Evolutionary conservation across 192 early-diverging fungal species (phyloP).

Genomic region (Podila clonocystis): DNA sequence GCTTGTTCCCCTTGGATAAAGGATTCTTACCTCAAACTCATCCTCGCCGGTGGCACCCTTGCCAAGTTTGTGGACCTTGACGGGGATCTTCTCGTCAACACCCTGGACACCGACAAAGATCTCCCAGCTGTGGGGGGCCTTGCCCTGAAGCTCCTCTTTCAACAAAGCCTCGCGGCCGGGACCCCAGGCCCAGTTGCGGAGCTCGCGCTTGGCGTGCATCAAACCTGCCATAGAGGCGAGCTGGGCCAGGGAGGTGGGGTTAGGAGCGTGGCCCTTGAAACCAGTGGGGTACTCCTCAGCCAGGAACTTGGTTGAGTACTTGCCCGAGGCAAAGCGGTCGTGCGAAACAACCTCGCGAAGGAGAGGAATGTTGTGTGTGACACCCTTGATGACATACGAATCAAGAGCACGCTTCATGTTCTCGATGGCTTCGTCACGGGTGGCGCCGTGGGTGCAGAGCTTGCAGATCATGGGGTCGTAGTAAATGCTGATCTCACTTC

Average conservation of each 20-base stretch:
- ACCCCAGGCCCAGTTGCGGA: slow-evolving; percentile 68
- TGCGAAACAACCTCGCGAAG: slow-evolving; percentile 86
- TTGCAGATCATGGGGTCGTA: slow-evolving; percentile 98
- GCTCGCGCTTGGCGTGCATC: slow-evolving; percentile 74
- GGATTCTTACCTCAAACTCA: slow-evolving; percentile 52
- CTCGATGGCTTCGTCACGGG: slow-evolving; percentile 78
- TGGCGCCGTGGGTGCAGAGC: slow-evolving; percentile 84
- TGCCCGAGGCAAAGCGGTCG: slow-evolving; percentile 76
- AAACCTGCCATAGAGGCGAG: slow-evolving; percentile 74
- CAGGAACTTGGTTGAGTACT: slow-evolving; percentile 87
- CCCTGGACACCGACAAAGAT: slow-evolving; percentile 61
- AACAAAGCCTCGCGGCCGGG: slow-evolving; percentile 54
- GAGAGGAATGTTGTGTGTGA: slow-evolving; percentile 95
- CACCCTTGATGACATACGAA: slow-evolving; percentile 92
- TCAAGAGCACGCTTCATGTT: slow-evolving; percentile 89
- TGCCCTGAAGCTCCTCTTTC: slow-evolving; percentile 41
- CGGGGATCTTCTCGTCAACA: slow-evolving; percentile 55
- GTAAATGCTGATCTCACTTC: slow-evolving; percentile 93
- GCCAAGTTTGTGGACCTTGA: slow-evolving; percentile 54
- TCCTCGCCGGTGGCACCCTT: slow-evolving; percentile 49
- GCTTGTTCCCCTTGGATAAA: not conserved
- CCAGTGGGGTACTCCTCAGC: slow-evolving; percentile 90
- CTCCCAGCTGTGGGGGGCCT: slow-evolving; percentile 55
- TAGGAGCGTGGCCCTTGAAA: slow-evolving; percentile 81
- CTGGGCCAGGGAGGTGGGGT: slow-evolving; percentile 55